Evolutionary conservation across 495 filamentous ascomycete species (phyloP).

Genomic region (Cudoniella acicularis): DNA sequence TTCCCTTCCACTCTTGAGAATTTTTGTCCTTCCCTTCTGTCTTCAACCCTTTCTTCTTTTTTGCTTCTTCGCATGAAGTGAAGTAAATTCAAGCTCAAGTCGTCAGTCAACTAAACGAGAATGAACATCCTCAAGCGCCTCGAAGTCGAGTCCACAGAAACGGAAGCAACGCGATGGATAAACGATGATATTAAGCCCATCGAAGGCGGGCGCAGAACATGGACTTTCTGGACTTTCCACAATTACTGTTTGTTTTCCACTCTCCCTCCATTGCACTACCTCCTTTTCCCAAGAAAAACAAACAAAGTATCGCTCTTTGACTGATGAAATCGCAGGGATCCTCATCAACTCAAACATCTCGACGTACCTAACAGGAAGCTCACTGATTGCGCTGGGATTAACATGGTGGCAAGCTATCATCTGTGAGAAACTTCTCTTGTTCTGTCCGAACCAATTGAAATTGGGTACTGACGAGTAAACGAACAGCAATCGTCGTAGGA

Average conservation of each 20-base stretch:
- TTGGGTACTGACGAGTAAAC: not conserved
- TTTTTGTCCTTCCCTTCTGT: too few relatives aligned
- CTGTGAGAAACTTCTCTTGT: slow-evolving; percentile 9
- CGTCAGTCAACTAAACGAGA: too few relatives aligned
- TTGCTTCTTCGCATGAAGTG: not conserved
- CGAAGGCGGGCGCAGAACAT: slow-evolving; percentile 23
- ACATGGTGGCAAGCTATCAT: slow-evolving; percentile 38
- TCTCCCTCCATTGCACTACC: too few relatives aligned
- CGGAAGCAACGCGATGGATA: slow-evolving; percentile 20
- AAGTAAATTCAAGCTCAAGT: too few relatives aligned
- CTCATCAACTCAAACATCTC: slow-evolving; percentile 29
- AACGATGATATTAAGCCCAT: slow-evolving; percentile 32
- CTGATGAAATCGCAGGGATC: slow-evolving; percentile 20
- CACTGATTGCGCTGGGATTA: slow-evolving; percentile 34
- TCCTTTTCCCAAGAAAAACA: too few relatives aligned
- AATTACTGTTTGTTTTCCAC: slow-evolving; percentile 20
- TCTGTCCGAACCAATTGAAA: not conserved
- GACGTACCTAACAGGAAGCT: slow-evolving; percentile 27
- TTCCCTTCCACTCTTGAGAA: too few relatives aligned
- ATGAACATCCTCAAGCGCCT: slow-evolving; percentile 5
- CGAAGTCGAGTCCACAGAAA: slow-evolving; percentile 10
- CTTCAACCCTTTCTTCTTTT: not conserved
- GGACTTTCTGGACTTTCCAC: slow-evolving; percentile 29
- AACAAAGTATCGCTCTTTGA: not conserved
- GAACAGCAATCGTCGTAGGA: slow-evolving; percentile 29